phyloP scores from a whole-genome alignment of 371 early-diverging fungal species.

The Mortierella sp. region DNA sequence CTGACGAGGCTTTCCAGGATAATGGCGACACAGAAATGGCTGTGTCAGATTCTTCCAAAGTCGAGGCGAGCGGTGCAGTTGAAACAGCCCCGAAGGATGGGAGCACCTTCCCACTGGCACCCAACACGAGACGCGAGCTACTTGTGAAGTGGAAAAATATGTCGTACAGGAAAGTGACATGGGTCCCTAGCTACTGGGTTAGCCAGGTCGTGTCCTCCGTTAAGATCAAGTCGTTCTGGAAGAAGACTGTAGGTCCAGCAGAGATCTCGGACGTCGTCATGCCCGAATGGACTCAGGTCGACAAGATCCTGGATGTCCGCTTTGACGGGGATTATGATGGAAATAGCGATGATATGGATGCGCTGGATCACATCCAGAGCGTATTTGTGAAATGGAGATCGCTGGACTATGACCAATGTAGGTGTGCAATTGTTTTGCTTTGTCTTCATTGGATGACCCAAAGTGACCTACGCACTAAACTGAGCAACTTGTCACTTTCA shows the following conservation, averaged over 20 bases:
- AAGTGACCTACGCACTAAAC: too few species aligned
- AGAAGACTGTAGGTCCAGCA: slow-evolving; percentile 17
- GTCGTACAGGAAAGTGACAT: slow-evolving; percentile 66
- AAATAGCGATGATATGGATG: slow-evolving; percentile 33
- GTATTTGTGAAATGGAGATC: slow-evolving; percentile 59
- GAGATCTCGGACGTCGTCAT: slow-evolving; percentile 42
- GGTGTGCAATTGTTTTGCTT: neutral
- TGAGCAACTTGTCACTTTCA: too few species aligned
- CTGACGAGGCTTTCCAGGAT: slow-evolving; percentile 7
- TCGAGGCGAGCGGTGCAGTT: neutral
- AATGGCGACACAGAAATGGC: slow-evolving; percentile 28
- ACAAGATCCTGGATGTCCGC: slow-evolving; percentile 60
- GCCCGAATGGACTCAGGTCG: slow-evolving; percentile 58
- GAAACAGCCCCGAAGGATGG: slow-evolving; percentile 29
- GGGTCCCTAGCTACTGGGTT: slow-evolving; percentile 68
- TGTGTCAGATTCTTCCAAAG: slow-evolving; percentile 8
- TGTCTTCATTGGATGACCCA: neutral
- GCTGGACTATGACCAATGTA: slow-evolving; percentile 64
- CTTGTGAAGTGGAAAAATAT: slow-evolving; percentile 67
- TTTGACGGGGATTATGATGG: slow-evolving; percentile 55
- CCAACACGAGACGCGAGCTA: slow-evolving; percentile 50
- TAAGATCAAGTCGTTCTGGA: slow-evolving; percentile 50
- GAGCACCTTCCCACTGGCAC: slow-evolving; percentile 25
- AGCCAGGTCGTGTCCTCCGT: slow-evolving; percentile 27
- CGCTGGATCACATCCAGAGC: slow-evolving; percentile 55